These are phyloP conservation scores for Phytophthora constricta DNA, from an alignment of 352 stramenopile genomes.

Conservation along the genomic window DNA sequence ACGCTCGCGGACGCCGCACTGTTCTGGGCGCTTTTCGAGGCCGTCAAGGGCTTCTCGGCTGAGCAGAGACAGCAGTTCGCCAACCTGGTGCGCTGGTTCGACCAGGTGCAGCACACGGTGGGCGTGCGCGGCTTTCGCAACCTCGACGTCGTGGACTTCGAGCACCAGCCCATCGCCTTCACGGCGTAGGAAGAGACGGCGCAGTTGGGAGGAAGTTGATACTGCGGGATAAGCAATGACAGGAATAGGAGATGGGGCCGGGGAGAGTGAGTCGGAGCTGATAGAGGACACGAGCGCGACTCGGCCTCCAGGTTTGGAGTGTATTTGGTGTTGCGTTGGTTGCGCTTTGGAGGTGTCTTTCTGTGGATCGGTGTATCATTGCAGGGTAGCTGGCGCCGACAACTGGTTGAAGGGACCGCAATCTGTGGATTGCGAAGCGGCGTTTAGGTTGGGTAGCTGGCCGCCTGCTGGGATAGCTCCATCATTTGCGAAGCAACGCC, in stretches of 20 bases:
- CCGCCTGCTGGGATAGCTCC: constrained; percentile 15
- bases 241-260: neutral
- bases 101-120: constrained; percentile 87
- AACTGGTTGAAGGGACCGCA: neutral
- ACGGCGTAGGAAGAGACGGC: constrained; percentile 60
- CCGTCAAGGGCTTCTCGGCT: constrained; percentile 43
- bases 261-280: neutral
- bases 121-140: constrained; percentile 84
- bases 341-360: neutral
- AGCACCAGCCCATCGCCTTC: constrained; percentile 58
- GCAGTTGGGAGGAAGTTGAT: neutral
- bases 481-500: too few relatives aligned
- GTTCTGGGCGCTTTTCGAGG: constrained; percentile 67
- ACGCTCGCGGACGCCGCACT: constrained; percentile 83
- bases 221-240: neutral
- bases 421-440: constrained; percentile 14
- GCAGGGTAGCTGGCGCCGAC: too few relatives aligned
- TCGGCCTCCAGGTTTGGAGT: neutral
- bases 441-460: constrained; percentile 15
- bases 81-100: constrained; percentile 84
- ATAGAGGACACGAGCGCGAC: neutral
- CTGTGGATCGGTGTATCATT: too few relatives aligned
- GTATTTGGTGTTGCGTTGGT: neutral
- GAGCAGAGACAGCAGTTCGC: constrained; percentile 54
- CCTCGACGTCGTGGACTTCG: constrained; percentile 67